phyloP scores from a whole-genome alignment of 1,284 basidiomycete genomes.

The Leccinum subspadiceum region DNA sequence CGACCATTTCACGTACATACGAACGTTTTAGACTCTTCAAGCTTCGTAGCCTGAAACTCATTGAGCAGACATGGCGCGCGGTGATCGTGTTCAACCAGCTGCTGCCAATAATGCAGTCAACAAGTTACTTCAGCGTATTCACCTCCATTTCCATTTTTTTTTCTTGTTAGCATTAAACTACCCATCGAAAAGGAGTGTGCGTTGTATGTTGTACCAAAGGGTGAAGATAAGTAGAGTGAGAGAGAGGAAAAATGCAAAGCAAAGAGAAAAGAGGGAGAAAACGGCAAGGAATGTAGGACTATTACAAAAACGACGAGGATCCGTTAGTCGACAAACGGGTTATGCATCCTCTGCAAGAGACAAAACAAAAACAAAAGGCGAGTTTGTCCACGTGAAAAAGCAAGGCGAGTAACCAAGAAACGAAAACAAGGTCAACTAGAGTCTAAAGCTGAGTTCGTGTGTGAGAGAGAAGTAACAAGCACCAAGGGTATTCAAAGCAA shows the following conservation, averaged over 20 bases:
- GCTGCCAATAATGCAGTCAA: no score
- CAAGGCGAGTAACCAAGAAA: neutral
- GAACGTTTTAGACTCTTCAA: no score
- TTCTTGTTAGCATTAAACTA: neutral
- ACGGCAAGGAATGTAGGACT: neutral
- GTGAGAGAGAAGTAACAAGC: neutral
- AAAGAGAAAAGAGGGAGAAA: neutral
- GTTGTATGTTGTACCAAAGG: neutral
- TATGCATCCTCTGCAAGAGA: neutral
- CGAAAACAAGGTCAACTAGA: neutral
- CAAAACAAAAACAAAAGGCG: neutral
- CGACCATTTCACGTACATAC: no score
- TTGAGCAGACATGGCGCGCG: no score
- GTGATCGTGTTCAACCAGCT: no score
- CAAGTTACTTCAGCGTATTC: neutral
- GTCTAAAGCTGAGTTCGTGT: neutral
- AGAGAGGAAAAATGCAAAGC: neutral
- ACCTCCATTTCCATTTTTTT: neutral
- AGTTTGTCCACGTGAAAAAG: neutral
- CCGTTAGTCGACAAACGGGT: neutral
- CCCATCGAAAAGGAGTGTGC: neutral
- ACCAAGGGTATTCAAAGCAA: neutral
- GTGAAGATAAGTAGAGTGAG: neutral
- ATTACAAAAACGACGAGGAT: neutral
- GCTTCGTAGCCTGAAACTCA: no score